These are phyloP conservation scores for Raddia distichophylla DNA, from an alignment of 176 grass and related monocot species.

Conservation along the genomic window DNA sequence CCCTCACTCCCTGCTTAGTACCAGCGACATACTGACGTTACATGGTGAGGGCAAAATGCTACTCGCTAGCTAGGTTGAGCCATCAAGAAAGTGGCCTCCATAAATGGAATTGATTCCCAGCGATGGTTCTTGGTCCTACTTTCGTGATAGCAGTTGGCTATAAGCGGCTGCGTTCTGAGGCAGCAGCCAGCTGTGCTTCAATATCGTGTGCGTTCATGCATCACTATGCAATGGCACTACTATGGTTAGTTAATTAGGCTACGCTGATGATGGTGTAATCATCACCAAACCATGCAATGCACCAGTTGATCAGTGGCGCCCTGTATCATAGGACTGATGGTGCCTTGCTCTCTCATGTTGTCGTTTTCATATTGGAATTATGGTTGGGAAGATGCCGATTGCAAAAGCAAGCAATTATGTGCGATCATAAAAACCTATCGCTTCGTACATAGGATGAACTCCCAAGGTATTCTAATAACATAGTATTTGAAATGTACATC, in stretches of 20 bases:
- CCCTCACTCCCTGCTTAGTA: background rate
- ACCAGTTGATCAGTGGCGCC: background rate
- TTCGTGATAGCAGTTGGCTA: background rate
- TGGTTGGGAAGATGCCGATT: background rate
- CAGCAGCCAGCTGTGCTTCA: background rate
- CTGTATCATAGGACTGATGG: background rate
- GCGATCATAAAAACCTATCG: background rate
- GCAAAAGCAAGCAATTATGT: background rate
- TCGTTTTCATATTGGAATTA: background rate
- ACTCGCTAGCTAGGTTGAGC: background rate
- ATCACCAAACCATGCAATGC: too few relatives aligned
- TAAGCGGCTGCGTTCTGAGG: slow-evolving; percentile 27
- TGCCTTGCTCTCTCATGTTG: background rate
- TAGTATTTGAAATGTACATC: too few relatives aligned
- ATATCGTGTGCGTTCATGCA: background rate
- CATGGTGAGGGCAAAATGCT: slow-evolving; percentile 7
- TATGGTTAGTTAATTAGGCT: too few relatives aligned
- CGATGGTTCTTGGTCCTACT: background rate
- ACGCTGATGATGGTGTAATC: background rate
- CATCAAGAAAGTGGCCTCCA: slow-evolving; percentile 14
- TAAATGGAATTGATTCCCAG: slow-evolving; percentile 27
- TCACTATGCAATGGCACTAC: too few relatives aligned
- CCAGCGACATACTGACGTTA: background rate
- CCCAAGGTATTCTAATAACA: too few relatives aligned
- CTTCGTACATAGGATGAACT: too few relatives aligned